A percentile compares a stretch with the other conserved stretches of the same genome.
These are phyloP conservation scores for Pseudozyma flocculosa DNA, from an alignment of 1,284 basidiomycete species.

Conservation along the genomic window DNA sequence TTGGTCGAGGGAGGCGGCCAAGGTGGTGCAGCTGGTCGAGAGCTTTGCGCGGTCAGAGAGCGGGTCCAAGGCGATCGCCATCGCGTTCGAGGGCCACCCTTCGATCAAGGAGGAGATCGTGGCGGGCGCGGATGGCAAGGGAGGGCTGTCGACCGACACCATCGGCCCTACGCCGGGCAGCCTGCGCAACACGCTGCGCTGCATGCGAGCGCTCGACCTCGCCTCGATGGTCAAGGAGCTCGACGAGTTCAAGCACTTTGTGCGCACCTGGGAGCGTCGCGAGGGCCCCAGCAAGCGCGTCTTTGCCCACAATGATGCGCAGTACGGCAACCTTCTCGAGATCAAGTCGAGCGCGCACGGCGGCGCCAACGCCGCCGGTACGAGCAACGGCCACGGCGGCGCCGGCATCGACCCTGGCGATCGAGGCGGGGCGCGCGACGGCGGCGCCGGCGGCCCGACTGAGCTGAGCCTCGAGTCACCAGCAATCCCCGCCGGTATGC, in stretches of 20 bases:
- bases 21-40: conserved; percentile 51
- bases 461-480: conserved; percentile 6
- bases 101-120: conserved; percentile 26
- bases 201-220: conserved; percentile 47
- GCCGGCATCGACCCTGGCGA: conserved; percentile 5
- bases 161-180: conserved; percentile 30
- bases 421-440: conserved; percentile 9
- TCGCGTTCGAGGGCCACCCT: conserved; percentile 32
- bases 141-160: conserved; percentile 13
- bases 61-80: conserved; percentile 35
- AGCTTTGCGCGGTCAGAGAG: conserved; percentile 36
- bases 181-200: conserved; percentile 37
- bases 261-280: conserved; percentile 43
- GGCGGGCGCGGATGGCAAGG: conserved; percentile 1
- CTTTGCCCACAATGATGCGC: conserved; percentile 54
- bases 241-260: conserved; percentile 47
- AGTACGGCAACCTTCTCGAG: conserved; percentile 52
- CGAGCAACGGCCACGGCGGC: conserved; percentile 5
- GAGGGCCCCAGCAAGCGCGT: conserved; percentile 50
- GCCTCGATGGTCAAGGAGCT: conserved; percentile 38
- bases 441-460: too few relatives aligned
- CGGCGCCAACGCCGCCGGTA: conserved; percentile 7
- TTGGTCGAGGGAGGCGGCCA: conserved; percentile 54
- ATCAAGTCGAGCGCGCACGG: conserved; percentile 26
- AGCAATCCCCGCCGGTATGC: conserved; percentile 38